Evolutionary conservation across 345 rosid species (phyloP), one percentile per base, ranked within the genome.

Genomic region (Salix caprea): DNA sequence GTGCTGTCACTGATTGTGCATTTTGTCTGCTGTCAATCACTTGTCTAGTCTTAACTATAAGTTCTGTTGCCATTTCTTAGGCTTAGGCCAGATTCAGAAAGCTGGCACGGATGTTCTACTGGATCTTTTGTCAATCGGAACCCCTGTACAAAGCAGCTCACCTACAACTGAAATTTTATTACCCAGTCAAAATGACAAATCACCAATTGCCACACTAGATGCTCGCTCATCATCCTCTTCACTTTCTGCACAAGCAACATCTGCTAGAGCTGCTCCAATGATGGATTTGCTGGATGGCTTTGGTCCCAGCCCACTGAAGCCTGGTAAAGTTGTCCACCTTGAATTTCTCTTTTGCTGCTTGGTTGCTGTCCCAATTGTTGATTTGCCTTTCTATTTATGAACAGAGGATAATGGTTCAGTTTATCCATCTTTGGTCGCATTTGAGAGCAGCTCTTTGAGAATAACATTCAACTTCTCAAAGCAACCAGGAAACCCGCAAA

Each of bases 231-330:
- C 89, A 68, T 76, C 87, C 67, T 66, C 90, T 44, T 80, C 85
- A 32, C 76, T 72, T 64, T 36, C 89, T 64, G 71, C 84, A 73
- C 82, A 69, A 34, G 77, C 87, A 74, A 65, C 85, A 61, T 83
- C 91, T 67, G 74, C 80, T 37, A 86, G 84, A 79, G 80, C 88
- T 85, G 71, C 90, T 82, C 69, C 89, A 44, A 77, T 88, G 85
- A 80, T 93, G 83, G 97, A 93, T 88, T 88, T 93, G 82, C 84
- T 96, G 94, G 97, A 90, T 82, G 95, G 92, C 76, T 90, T 96
- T 84, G 81, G 81, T 36, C 85, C 94, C 40, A 83, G 77, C 85
- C 88, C 91, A 77, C 85, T 86, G 42, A 88, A 79, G 68, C 85
- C 80, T 76, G 97, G 99, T 96, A 88, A 80, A 81, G 61, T 64